Evolutionary conservation across 371 early-diverging fungal species (phyloP), one percentile per base, ranked within the genome.

Genomic region (Rhizomucor pusillus): DNA sequence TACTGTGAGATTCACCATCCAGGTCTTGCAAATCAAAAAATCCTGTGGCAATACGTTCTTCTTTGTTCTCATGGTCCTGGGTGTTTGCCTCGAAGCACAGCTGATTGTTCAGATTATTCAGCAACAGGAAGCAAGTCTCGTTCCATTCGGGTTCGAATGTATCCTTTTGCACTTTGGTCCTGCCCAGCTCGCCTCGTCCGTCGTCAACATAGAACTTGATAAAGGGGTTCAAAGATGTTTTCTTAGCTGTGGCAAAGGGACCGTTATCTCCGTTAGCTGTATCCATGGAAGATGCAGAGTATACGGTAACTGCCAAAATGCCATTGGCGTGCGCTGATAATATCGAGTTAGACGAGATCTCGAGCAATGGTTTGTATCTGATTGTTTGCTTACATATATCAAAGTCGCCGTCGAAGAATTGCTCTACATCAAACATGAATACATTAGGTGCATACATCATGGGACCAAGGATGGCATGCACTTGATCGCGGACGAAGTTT

Each of bases 391-490:
- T 66, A 69, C 69, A 65, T 19, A 77, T 67, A 59, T 69, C 76
- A 24, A 70, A 13, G 49, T 75, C 82, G 16, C 90, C 91, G 36
- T 85, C 82, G 69, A 97, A 77, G 62, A 97, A 77, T 52, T 82
- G 78, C 55, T 92, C 95, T 1, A 94, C 52, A 60, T 95, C 92
- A 43, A 93, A 75, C 3, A 80, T 76, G 62, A 92, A 91, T 47
- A 82, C 84, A 66, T 91, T 90, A 18, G 97, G 97, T 37, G 79
- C 77, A 56, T 93, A 89, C 70, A 96, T 81, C 90, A 91, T 88
- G 5, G 91, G 90, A 0, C 85, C 81, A 1, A 92, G 63, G 25
- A 79, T 86, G 43, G 85, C 76, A 67, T 86, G 85, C 25, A 86
- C 81, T 67, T 90, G 88, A 50, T 92, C 91, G 18, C 85, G 81